These are phyloP conservation scores for Sporothrix sp. DNA, from an alignment of 2,329 filamentous ascomycete species.

Conservation along the genomic window DNA sequence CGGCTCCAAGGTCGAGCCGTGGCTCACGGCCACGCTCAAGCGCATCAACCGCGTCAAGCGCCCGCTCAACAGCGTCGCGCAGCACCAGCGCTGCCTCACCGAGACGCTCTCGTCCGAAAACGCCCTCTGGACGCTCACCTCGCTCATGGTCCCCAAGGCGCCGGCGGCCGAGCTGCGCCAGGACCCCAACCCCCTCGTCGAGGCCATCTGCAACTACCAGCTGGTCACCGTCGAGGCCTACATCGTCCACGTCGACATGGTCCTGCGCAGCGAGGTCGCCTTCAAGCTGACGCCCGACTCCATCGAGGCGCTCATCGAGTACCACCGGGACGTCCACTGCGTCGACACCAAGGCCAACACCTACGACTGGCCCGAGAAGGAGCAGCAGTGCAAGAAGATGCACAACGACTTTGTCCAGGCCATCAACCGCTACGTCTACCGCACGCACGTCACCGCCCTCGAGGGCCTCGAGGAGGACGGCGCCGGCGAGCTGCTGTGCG, in stretches of 20 bases:
- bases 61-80: constrained; percentile 89
- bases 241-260: constrained; percentile 98
- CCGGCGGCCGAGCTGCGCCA: constrained; percentile 75
- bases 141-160: constrained; percentile 83
- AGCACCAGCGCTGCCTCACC: constrained; percentile 90
- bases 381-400: constrained; percentile 90
- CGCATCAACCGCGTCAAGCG: constrained; percentile 95
- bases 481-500: constrained; percentile 82
- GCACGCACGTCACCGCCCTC: constrained; percentile 76
- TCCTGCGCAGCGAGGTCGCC: constrained; percentile 91
- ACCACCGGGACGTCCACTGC: constrained; percentile 93
- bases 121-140: constrained; percentile 91
- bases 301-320: constrained; percentile 86
- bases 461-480: constrained; percentile 97
- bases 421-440: constrained; percentile 94
- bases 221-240: constrained; percentile 92
- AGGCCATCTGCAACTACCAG: constrained; percentile 87
- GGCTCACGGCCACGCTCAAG: constrained; percentile 94
- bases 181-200: constrained; percentile 72
- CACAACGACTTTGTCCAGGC: constrained; percentile 95
- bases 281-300: constrained; percentile 95
- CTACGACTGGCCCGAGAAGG: constrained; percentile 94
- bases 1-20: constrained; percentile 83
- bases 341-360: constrained; percentile 81
- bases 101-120: constrained; percentile 83